Percentiles rank a stretch among this genome's conserved stretches.
These are phyloP conservation scores for Fusarium sp. DNA, from an alignment of 2,329 filamentous ascomycete genomes.

Conservation along the genomic window DNA sequence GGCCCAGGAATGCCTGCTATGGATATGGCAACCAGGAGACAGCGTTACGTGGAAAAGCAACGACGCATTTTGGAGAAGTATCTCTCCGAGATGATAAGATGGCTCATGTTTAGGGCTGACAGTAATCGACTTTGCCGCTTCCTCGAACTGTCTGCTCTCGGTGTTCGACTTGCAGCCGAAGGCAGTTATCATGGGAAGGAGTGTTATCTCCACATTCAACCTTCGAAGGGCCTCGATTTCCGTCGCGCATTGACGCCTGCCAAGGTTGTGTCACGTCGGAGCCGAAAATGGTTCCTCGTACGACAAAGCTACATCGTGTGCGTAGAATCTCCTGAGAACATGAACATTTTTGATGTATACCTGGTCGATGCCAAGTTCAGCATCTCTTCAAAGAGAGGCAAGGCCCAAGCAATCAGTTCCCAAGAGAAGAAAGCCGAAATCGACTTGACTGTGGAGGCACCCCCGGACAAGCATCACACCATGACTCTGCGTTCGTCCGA, in stretches of 20 bases:
- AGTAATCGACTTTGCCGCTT: slow-evolving; percentile 97
- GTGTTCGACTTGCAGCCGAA: slow-evolving; percentile 92
- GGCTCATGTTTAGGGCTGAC: slow-evolving; percentile 95
- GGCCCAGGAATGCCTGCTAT: slow-evolving; percentile 62
- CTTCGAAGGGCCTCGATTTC: slow-evolving; percentile 88
- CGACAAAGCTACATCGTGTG: slow-evolving; percentile 97
- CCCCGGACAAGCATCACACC: slow-evolving; percentile 76
- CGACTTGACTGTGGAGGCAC: slow-evolving; percentile 55
- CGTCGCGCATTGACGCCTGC: slow-evolving; percentile 81
- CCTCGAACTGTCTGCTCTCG: slow-evolving; percentile 91
- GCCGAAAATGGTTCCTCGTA: slow-evolving; percentile 98
- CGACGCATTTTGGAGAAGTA: slow-evolving; percentile 89
- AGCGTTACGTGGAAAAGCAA: slow-evolving; percentile 82
- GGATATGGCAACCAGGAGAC: slow-evolving; percentile 56
- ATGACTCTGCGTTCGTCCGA: slow-evolving; percentile 92
- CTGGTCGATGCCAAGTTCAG: slow-evolving; percentile 91
- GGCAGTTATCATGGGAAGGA: slow-evolving; percentile 98
- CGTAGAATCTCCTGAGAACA: slow-evolving; percentile 97
- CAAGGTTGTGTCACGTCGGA: slow-evolving; percentile 84
- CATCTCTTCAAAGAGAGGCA: slow-evolving; percentile 78
- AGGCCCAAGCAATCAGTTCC: slow-evolving; percentile 63
- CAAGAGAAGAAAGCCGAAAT: slow-evolving; percentile 69
- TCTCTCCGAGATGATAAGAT: slow-evolving; percentile 91
- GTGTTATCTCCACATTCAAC: slow-evolving; percentile 91
- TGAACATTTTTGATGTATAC: slow-evolving; percentile 99